Percentiles rank a stretch among this genome's conserved stretches.
Conservation (phyloP, 257 asterid species). For the Striga asiatica region DNA sequence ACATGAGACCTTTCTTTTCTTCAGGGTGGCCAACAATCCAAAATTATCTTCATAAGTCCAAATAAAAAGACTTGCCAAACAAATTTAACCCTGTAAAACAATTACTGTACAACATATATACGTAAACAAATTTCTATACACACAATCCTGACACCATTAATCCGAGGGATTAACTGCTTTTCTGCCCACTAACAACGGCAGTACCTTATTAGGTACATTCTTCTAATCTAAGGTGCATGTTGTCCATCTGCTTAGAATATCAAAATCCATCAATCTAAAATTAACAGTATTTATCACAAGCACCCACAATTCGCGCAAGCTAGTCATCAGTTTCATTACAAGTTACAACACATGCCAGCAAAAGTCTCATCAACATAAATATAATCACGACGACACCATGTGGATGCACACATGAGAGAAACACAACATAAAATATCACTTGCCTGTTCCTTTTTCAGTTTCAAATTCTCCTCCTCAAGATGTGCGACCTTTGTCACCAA, state of each 20-base stretch:
- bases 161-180: too few species aligned
- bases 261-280: neutral
- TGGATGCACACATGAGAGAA: neutral
- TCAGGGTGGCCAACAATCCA: too few species aligned
- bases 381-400: neutral
- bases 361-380: neutral
- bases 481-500: constrained; percentile 67
- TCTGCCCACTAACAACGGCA: too few species aligned
- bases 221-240: neutral
- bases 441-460: constrained; percentile 71
- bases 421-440: neutral
- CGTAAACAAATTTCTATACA: neutral
- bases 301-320: neutral
- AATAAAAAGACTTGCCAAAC: neutral
- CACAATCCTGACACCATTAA: neutral
- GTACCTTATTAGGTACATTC: neutral
- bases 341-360: constrained; percentile 5
- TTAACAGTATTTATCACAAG: neutral
- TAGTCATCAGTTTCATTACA: too few species aligned
- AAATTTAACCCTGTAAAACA: neutral
- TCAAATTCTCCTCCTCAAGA: constrained; percentile 66
- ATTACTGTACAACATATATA: neutral
- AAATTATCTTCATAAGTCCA: too few species aligned
- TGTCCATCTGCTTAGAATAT: neutral
- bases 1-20: too few species aligned